These are phyloP conservation scores for Ustilago cynodontis DNA, from an alignment of 1,284 basidiomycete genomes.

Conservation along the genomic window DNA sequence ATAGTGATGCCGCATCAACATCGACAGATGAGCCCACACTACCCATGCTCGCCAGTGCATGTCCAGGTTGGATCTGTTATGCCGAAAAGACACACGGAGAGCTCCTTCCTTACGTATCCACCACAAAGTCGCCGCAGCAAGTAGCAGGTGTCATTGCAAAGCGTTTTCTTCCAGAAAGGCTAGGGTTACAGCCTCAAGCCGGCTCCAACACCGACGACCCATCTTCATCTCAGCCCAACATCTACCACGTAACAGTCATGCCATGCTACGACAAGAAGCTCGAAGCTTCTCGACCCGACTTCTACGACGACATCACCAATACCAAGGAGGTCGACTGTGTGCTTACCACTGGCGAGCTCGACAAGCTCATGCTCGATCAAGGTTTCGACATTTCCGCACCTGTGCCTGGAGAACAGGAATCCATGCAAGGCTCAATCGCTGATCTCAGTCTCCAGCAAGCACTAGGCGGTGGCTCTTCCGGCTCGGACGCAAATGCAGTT, in stretches of 20 bases:
- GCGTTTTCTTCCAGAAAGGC: conserved; percentile 76
- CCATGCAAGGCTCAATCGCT: conserved; percentile 14
- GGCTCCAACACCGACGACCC: neutral
- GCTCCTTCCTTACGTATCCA: conserved; percentile 88
- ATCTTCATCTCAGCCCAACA: neutral
- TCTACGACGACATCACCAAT: conserved; percentile 54
- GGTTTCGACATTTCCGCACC: conserved; percentile 80
- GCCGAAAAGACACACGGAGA: conserved; percentile 95
- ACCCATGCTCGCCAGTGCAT: conserved; percentile 94
- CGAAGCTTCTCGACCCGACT: conserved; percentile 82
- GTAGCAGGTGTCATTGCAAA: conserved; percentile 94
- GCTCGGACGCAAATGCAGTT: neutral
- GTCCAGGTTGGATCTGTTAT: conserved; percentile 99
- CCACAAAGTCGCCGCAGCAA: conserved; percentile 91
- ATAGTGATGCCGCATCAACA: neutral
- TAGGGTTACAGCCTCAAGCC: conserved; percentile 10
- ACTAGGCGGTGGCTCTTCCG: neutral
- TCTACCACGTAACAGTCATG: conserved; percentile 96
- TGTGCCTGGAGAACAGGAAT: conserved; percentile 70
- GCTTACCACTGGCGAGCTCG: conserved; percentile 94
- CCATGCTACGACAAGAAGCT: conserved; percentile 99
- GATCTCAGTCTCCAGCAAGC: conserved; percentile 34
- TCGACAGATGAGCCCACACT: conserved; percentile 68
- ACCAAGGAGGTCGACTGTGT: conserved; percentile 95
- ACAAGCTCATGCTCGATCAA: conserved; percentile 84